Evolutionary conservation across 108 stramenopile species (phyloP).

Genomic region (Craspedostauros australis): DNA sequence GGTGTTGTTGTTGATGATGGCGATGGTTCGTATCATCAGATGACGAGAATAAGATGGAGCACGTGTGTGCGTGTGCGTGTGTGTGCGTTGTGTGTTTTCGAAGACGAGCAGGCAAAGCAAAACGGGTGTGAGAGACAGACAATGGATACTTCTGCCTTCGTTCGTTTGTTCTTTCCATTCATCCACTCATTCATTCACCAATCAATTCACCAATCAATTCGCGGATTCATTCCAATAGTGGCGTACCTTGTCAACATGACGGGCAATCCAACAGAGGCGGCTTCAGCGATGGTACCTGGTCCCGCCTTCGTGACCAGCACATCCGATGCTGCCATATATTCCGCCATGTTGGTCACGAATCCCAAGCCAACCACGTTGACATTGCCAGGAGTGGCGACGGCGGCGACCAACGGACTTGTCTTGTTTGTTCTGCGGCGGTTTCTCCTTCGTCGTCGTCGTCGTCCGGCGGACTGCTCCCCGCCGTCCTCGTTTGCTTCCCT

Average conservation of each 20-base stretch:
- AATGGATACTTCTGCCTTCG: no score
- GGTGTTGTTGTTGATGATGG: no score
- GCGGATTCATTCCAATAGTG: no score
- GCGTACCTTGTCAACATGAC: conserved; percentile 85
- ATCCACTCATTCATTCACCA: no score
- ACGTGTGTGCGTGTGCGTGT: no score
- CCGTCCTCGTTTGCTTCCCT: not conserved
- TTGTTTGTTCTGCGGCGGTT: conserved; percentile 7
- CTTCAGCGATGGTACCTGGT: conserved; percentile 98
- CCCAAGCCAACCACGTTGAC: conserved; percentile 78
- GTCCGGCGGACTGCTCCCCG: not conserved
- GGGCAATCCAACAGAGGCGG: conserved; percentile 85
- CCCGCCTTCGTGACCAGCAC: conserved; percentile 92
- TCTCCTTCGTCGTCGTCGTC: not conserved
- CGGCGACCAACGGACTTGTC: conserved; percentile 1
- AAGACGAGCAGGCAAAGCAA: no score
- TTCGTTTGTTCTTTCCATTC: no score
- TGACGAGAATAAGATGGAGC: no score
- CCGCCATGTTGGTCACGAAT: conserved; percentile 93
- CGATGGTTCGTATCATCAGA: no score
- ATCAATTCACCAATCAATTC: no score
- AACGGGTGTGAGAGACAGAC: no score
- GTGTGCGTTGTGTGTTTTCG: no score
- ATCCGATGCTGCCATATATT: conserved; percentile 94
- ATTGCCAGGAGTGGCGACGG: conserved; percentile 36